Evolutionary conservation across 2,329 filamentous ascomycete genomes (phyloP).

Genomic region (Zymoseptoria passerinii): DNA sequence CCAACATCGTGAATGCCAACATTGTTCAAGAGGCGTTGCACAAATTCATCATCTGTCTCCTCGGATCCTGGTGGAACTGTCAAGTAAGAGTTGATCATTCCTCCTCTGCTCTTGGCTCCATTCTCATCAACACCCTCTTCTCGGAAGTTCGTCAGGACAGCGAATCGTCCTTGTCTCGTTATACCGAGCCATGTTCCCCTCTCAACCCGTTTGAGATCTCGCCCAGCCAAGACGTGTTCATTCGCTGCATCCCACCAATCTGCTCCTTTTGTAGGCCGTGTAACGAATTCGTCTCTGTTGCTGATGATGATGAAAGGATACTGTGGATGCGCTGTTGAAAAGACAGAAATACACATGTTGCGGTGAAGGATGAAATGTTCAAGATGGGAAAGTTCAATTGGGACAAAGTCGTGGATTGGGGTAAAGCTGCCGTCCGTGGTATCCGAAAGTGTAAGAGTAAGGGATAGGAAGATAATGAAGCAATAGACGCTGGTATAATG

Average conservation of each 20-base stretch:
- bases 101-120: slow-evolving; percentile 46
- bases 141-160: slow-evolving; percentile 57
- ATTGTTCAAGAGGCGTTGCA: slow-evolving; percentile 46
- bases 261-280: slow-evolving; percentile 51
- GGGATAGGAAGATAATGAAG: neutral
- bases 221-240: slow-evolving; percentile 50
- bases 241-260: slow-evolving; percentile 53
- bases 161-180: slow-evolving; percentile 52
- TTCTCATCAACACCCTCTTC: slow-evolving; percentile 38
- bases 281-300: slow-evolving; percentile 52
- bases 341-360: slow-evolving; percentile 43
- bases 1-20: slow-evolving; percentile 50
- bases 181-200: slow-evolving; percentile 59
- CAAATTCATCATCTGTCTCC: slow-evolving; percentile 44
- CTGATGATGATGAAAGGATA: slow-evolving; percentile 45
- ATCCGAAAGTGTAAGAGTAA: neutral
- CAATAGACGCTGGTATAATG: neutral
- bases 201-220: slow-evolving; percentile 51
- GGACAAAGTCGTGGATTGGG: neutral
- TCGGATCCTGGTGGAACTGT: slow-evolving; percentile 34
- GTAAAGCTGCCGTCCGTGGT: neutral
- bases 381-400: neutral
- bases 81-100: slow-evolving; percentile 54
- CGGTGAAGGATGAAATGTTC: neutral
- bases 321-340: slow-evolving; percentile 41